A percentile compares a stretch with the other conserved stretches of the same genome.
These are phyloP conservation scores for Hepatocystis sp. DNA, from an alignment of 169 alveolate species.

Conservation along the genomic window DNA sequence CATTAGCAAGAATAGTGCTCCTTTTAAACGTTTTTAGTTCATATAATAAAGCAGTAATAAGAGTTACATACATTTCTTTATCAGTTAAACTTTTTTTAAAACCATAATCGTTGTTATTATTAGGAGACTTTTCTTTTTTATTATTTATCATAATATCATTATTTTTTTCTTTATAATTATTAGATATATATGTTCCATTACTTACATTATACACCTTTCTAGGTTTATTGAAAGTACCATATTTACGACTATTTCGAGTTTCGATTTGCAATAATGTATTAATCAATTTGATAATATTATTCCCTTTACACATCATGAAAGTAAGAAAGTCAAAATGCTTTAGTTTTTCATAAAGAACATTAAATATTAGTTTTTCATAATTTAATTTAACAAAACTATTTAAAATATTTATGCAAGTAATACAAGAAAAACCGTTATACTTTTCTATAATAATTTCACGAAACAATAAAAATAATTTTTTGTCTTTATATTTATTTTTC, in stretches of 20 bases:
- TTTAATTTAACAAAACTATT: slow-evolving; percentile 38
- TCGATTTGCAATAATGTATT: slow-evolving; percentile 59
- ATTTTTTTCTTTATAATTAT: too few species aligned
- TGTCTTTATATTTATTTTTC: slow-evolving; percentile 33
- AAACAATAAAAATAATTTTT: slow-evolving; percentile 28
- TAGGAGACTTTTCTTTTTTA: too few species aligned
- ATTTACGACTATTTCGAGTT: slow-evolving; percentile 10
- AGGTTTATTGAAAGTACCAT: too few species aligned
- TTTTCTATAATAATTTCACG: slow-evolving; percentile 67
- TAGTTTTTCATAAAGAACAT: slow-evolving; percentile 51
- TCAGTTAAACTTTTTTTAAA: too few species aligned
- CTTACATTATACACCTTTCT: too few species aligned
- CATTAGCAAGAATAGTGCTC: neutral
- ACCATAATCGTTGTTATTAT: neutral
- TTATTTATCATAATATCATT: too few species aligned
- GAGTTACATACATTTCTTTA: slow-evolving; percentile 13
- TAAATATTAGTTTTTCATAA: slow-evolving; percentile 56
- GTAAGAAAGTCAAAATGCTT: slow-evolving; percentile 62
- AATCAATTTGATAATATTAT: slow-evolving; percentile 60
- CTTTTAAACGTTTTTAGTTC: slow-evolving; percentile 47
- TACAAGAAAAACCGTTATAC: slow-evolving; percentile 66
- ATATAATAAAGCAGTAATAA: slow-evolving; percentile 39
- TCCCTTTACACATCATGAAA: slow-evolving; percentile 58
- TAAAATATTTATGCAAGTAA: slow-evolving; percentile 56
- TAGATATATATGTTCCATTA: too few species aligned